phyloP scores from a whole-genome alignment of 768 basidiomycete genomes.

The Termitomyces eurrhizus region DNA sequence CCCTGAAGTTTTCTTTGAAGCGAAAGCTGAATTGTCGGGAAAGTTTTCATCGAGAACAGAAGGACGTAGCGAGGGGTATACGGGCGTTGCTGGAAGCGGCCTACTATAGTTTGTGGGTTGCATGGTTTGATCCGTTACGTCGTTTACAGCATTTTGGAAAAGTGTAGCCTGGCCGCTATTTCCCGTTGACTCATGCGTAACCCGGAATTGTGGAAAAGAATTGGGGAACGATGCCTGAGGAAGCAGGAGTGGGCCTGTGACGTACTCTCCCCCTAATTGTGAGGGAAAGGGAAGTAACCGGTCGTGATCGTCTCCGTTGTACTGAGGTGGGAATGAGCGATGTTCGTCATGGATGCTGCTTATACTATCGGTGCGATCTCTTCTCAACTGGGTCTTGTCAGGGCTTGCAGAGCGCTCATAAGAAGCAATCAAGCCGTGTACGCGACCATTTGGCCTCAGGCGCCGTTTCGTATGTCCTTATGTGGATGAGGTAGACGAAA shows the following conservation, averaged over 20 bases:
- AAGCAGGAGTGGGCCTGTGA: conserved; percentile 6
- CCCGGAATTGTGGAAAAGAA: background rate
- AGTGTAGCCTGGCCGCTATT: conserved; percentile 1
- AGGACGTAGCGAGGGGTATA: conserved; percentile 8
- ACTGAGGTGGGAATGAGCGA: background rate
- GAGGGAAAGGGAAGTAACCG: conserved; percentile 10
- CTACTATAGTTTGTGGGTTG: conserved; percentile 1
- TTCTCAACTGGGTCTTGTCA: conserved; percentile 8
- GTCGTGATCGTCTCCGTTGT: background rate
- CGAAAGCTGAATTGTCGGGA: background rate
- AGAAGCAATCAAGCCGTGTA: conserved; percentile 25
- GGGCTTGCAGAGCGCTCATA: conserved; percentile 22
- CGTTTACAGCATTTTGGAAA: conserved; percentile 2
- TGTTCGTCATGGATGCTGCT: conserved; percentile 8
- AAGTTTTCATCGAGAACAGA: background rate
- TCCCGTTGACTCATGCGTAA: conserved; percentile 6
- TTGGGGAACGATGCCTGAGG: conserved; percentile 7
- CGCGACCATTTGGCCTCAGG: conserved; percentile 19
- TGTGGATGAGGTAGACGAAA: conserved; percentile 14
- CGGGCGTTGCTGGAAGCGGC: conserved; percentile 8
- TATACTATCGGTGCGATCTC: conserved; percentile 9
- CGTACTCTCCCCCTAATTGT: background rate
- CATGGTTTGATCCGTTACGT: background rate
- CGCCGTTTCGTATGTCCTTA: conserved; percentile 8
- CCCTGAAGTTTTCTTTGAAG: conserved; percentile 1